Evolutionary conservation across 371 early-diverging fungal genomes (phyloP).

Genomic region (Blakeslea trispora): DNA sequence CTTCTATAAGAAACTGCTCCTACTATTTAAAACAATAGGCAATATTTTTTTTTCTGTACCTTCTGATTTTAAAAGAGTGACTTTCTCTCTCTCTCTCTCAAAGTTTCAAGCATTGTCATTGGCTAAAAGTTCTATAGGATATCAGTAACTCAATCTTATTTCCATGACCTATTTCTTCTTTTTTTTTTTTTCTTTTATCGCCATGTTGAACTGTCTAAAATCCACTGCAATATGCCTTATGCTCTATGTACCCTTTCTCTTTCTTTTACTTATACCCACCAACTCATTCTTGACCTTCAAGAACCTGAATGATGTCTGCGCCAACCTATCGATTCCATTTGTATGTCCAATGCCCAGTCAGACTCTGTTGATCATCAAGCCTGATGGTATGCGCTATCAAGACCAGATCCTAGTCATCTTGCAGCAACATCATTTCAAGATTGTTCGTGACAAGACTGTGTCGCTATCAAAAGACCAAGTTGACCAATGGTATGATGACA

Average conservation of each 20-base stretch:
- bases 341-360: constrained; percentile 6
- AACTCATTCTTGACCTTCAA: constrained; percentile 6
- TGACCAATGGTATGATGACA: constrained; percentile 29
- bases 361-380: constrained; percentile 30
- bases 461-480: constrained; percentile 15
- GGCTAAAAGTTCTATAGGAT: too few relatives aligned
- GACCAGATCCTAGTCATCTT: constrained; percentile 14
- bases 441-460: constrained; percentile 11
- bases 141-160: too few relatives aligned
- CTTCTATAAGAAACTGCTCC: too few relatives aligned
- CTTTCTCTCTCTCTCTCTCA: too few relatives aligned
- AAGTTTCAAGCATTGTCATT: too few relatives aligned
- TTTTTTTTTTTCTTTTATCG: not conserved
- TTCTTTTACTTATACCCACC: constrained; percentile 8
- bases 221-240: constrained; percentile 1
- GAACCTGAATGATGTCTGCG: not conserved
- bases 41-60: too few relatives aligned
- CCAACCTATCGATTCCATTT: constrained; percentile 2
- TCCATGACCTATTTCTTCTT: not conserved
- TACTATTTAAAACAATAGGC: too few relatives aligned
- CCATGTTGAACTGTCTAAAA: constrained; percentile 11
- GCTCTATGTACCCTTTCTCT: constrained; percentile 10
- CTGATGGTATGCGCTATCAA: constrained; percentile 29
- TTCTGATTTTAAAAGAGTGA: too few relatives aligned
- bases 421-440: constrained; percentile 16